Evolutionary conservation across 2,329 filamentous ascomycete genomes (phyloP), one percentile per base, ranked within the genome.

Genomic region (Nothomitra cinnamomea): DNA sequence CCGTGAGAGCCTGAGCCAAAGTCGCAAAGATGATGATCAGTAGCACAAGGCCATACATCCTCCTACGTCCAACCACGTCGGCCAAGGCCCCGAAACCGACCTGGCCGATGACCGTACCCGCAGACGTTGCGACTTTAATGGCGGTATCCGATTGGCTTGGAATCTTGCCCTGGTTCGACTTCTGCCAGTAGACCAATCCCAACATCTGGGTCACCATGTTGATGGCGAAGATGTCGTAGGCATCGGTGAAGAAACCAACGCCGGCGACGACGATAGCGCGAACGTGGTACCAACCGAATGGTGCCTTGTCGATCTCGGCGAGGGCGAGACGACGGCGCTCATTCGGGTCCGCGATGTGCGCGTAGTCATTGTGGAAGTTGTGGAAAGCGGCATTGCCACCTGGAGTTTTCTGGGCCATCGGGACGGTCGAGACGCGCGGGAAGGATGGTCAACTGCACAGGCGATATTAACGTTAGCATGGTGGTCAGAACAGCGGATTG

Each of bases 171-270:
- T 70, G 71, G 57, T 77, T 72, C 77, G 55, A 61, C 53, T 66
- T 65, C 49, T 75, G 75, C 64, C 77, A 88, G 72, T 85, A 90
- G 58, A 89, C 84, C 50, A 89, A 79, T 41, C 85, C 86, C 51
- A 89, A 65, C 83, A 89, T 87, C 57, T 77, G 75, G 24, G 83
- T 85, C 58, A 83, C 72, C 62, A 87, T 71, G 58, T 80, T 83
- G 60, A 84, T 82, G 62, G 82, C 80, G 66, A 92, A 92, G 70
- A 88, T 86, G 63, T 85, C 82, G 68, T 89, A 89, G 12, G 83
- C 83, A 64, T 90, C 87, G n/a, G 86, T 90, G 69, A 92, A 90
- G 77, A 94, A 92, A 60, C 86, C 87, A 57, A 90, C 82, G 61
- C 86, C 86, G 28, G 85, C 85, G 22, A 90, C 85, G 7, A 85